These are phyloP conservation scores for Entelexis paramagnoliae DNA, from an alignment of 1,139 yeast species.

Conservation along the genomic window DNA sequence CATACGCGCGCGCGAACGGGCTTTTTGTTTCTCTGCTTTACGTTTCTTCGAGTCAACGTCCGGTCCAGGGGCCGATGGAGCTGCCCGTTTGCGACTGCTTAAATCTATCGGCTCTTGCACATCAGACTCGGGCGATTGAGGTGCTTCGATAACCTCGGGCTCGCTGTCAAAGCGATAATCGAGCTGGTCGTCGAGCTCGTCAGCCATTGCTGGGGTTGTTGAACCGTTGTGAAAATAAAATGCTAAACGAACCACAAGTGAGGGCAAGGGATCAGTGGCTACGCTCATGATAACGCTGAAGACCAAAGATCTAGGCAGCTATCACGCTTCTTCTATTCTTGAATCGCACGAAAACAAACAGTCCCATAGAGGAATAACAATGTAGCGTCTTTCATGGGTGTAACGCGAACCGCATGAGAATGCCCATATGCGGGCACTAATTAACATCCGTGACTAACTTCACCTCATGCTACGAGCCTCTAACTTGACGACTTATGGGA, in stretches of 20 bases:
- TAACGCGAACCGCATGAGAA: too few relatives aligned
- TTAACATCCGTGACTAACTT: too few relatives aligned
- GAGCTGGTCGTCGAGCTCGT: slow-evolving; percentile 61
- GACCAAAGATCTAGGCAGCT: too few relatives aligned
- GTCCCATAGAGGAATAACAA: too few relatives aligned
- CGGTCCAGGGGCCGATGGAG: background rate
- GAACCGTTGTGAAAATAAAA: background rate
- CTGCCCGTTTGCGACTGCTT: background rate
- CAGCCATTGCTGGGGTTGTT: slow-evolving; percentile 31
- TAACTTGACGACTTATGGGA: too few relatives aligned
- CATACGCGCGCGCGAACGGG: slow-evolving; percentile 1
- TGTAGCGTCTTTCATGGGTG: too few relatives aligned
- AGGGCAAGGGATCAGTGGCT: background rate
- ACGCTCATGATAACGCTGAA: too few relatives aligned
- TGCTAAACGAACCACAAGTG: background rate
- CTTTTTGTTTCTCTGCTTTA: slow-evolving; percentile 12
- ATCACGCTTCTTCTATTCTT: too few relatives aligned
- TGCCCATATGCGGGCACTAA: too few relatives aligned
- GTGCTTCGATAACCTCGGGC: background rate
- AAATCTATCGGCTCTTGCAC: background rate
- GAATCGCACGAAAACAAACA: too few relatives aligned
- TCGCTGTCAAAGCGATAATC: slow-evolving; percentile 42
- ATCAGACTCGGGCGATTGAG: background rate
- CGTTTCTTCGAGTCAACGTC: background rate
- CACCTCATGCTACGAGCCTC: too few relatives aligned